Conservation (phyloP, 495 filamentous ascomycete species). For the Mytilinidion resinicola region DNA sequence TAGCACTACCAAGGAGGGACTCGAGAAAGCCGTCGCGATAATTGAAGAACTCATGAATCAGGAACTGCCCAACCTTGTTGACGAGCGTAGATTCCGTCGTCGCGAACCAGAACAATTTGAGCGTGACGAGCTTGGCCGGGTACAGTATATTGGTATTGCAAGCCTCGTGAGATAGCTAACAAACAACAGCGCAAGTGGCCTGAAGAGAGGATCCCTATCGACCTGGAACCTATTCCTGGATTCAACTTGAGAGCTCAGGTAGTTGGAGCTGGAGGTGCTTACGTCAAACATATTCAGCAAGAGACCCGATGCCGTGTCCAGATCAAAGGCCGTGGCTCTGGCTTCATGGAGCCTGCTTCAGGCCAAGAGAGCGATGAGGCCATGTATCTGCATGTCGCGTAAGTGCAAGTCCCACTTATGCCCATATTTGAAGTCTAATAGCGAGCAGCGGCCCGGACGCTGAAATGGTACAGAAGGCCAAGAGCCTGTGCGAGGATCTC, state of each 20-base stretch:
- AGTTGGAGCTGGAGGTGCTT: slow-evolving; percentile 84
- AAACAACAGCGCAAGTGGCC: slow-evolving; percentile 87
- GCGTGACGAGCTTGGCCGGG: slow-evolving; percentile 87
- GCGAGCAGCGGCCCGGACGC: slow-evolving; percentile 71
- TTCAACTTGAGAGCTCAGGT: slow-evolving; percentile 96
- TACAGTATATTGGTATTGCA: slow-evolving; percentile 35
- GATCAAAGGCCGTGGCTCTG: slow-evolving; percentile 95
- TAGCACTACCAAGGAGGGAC: slow-evolving; percentile 82
- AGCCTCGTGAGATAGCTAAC: slow-evolving; percentile 26
- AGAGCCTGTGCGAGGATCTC: slow-evolving; percentile 81
- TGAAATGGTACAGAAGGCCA: slow-evolving; percentile 76
- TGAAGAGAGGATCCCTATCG: slow-evolving; percentile 85
- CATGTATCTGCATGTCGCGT: slow-evolving; percentile 96
- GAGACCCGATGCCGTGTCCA: slow-evolving; percentile 92
- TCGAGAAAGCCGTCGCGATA: slow-evolving; percentile 76
- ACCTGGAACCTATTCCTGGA: slow-evolving; percentile 84
- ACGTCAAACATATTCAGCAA: slow-evolving; percentile 96
- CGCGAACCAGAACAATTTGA: slow-evolving; percentile 86
- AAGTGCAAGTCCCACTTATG: slow-evolving; percentile 34
- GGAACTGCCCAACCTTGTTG: slow-evolving; percentile 89
- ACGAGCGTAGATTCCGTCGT: slow-evolving; percentile 88
- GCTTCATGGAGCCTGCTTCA: slow-evolving; percentile 80
- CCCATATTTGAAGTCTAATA: slow-evolving; percentile 25
- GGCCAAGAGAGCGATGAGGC: slow-evolving; percentile 84
- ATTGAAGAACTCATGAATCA: slow-evolving; percentile 95